Evolutionary conservation across 768 basidiomycete genomes (phyloP).

Genomic region (Suillus tomentosus): DNA sequence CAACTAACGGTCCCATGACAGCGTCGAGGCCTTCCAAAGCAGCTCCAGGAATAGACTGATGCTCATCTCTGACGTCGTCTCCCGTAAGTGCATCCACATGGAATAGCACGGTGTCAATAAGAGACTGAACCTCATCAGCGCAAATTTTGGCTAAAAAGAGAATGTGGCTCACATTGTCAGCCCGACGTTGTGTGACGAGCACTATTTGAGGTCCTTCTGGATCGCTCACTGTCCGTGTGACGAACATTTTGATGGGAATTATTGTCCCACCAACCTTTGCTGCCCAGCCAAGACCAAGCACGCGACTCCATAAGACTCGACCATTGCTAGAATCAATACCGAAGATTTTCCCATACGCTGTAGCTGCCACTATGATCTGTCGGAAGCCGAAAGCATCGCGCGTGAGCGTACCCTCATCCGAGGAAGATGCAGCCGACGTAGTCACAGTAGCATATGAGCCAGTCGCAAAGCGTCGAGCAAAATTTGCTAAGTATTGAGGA

Average conservation of each 20-base stretch:
- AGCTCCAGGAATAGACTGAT: constrained; percentile 27
- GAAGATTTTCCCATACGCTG: constrained; percentile 72
- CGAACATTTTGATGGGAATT: constrained; percentile 62
- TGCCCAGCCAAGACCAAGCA: constrained; percentile 75
- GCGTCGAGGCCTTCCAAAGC: constrained; percentile 61
- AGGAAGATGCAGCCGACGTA: constrained; percentile 25
- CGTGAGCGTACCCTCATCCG: constrained; percentile 41
- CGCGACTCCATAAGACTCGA: constrained; percentile 74
- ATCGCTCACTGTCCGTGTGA: constrained; percentile 47
- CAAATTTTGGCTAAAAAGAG: neutral
- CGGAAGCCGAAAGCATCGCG: constrained; percentile 87
- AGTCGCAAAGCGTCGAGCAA: constrained; percentile 70
- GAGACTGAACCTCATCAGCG: constrained; percentile 39
- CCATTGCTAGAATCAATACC: constrained; percentile 83
- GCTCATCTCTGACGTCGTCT: constrained; percentile 42
- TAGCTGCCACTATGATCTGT: constrained; percentile 77
- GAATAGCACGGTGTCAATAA: constrained; percentile 74
- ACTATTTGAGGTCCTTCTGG: constrained; percentile 55
- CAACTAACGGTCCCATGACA: constrained; percentile 58
- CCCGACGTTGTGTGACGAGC: constrained; percentile 60
- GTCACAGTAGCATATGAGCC: constrained; percentile 60
- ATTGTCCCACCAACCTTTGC: constrained; percentile 55
- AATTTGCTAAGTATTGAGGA: constrained; percentile 66
- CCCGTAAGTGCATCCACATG: constrained; percentile 81
- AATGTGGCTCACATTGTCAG: constrained; percentile 55